Evolutionary conservation across 352 stramenopile genomes (phyloP).

Genomic region (Pythium pyrilobum): DNA sequence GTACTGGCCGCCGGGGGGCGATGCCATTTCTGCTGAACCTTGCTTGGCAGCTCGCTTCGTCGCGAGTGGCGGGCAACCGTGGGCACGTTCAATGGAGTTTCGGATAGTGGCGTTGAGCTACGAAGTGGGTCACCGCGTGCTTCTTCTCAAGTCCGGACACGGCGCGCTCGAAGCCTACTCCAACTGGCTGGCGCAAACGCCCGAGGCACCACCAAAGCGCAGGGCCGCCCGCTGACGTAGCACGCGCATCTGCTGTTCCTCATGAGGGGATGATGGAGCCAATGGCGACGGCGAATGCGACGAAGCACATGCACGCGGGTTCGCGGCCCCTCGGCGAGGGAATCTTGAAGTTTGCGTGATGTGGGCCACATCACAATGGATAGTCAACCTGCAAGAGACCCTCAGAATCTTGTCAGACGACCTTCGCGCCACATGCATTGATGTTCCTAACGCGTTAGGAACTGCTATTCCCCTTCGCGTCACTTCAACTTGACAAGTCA

Average conservation of each 20-base stretch:
- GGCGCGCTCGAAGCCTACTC: too few species aligned
- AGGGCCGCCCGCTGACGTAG: background rate
- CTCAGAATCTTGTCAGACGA: constrained; percentile 9
- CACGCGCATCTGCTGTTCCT: constrained; percentile 1
- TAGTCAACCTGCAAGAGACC: background rate
- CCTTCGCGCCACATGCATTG: constrained; percentile 8
- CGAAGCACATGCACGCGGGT: constrained; percentile 12
- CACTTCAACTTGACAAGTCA: too few species aligned
- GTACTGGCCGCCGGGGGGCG: background rate
- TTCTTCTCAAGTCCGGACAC: too few species aligned
- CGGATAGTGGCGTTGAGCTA: too few species aligned
- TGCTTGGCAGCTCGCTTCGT: background rate
- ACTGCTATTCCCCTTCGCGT: too few species aligned
- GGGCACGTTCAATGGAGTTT: too few species aligned
- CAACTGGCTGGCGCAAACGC: background rate
- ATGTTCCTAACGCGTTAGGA: constrained; percentile 4
- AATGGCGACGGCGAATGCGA: constrained; percentile 10
- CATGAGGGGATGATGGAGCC: background rate
- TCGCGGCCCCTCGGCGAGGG: constrained; percentile 6
- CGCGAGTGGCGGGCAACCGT: too few species aligned
- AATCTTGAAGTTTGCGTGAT: constrained; percentile 21
- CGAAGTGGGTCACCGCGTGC: too few species aligned
- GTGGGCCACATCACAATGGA: constrained; percentile 10
- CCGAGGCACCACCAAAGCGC: constrained; percentile 2
- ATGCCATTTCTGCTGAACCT: background rate